A percentile compares a stretch with the other conserved stretches of the same genome.
phyloP scores from a whole-genome alignment of 345 rosid species.

The Citrus unshiu region DNA sequence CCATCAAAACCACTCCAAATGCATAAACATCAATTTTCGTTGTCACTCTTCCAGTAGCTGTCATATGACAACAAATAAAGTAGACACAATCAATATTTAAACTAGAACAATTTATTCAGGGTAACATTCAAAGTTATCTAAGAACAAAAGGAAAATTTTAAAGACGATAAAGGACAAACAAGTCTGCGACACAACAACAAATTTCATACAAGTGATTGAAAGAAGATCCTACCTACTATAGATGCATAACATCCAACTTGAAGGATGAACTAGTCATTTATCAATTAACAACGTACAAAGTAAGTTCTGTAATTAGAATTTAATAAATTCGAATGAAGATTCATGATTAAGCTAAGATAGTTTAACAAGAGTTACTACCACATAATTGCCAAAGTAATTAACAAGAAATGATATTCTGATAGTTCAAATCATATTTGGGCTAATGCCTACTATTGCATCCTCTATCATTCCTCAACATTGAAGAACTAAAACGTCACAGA shows the following conservation, averaged over 20 bases:
- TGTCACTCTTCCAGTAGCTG: conserved; percentile 94
- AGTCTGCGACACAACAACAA: background rate
- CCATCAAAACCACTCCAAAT: conserved; percentile 89
- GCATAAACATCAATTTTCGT: conserved; percentile 87
- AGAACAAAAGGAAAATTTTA: background rate
- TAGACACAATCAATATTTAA: background rate
- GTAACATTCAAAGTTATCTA: background rate
- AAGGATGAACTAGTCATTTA: background rate
- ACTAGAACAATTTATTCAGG: background rate
- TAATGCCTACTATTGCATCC: background rate
- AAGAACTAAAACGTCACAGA: background rate
- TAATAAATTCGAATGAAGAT: background rate
- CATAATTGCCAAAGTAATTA: background rate
- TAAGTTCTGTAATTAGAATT: background rate
- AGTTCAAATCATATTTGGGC: background rate
- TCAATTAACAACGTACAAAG: background rate
- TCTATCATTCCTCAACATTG: background rate
- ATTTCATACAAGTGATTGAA: background rate
- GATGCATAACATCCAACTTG: background rate
- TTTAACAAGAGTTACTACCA: background rate
- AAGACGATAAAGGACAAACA: background rate
- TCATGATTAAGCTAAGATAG: background rate
- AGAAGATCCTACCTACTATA: background rate
- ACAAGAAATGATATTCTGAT: background rate
- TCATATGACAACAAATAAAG: background rate